A percentile compares a stretch with the other conserved stretches of the same genome.
Evolutionary conservation across 768 basidiomycete species (phyloP).

Genomic region (Lactifluus piperatus): DNA sequence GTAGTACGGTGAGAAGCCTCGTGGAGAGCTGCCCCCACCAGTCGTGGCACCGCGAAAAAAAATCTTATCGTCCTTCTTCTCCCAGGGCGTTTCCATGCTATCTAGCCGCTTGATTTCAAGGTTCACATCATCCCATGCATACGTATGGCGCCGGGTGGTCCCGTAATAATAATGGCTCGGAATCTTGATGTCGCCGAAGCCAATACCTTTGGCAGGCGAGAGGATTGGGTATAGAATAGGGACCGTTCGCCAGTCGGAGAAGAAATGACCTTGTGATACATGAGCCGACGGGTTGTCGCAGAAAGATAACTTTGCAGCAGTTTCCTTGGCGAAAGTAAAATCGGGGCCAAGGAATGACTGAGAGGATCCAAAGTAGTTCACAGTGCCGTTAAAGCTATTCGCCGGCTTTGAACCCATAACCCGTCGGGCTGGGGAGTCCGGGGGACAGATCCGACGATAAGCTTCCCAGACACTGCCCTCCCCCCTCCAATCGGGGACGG

Average conservation of each 20-base stretch:
- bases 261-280: slow-evolving; percentile 89
- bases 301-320: slow-evolving; percentile 65
- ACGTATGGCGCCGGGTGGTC: slow-evolving; percentile 73
- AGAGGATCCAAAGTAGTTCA: slow-evolving; percentile 24
- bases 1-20: slow-evolving; percentile 73
- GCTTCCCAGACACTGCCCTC: slow-evolving; percentile 90
- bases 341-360: slow-evolving; percentile 37
- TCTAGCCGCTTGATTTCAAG: slow-evolving; percentile 69
- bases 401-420: slow-evolving; percentile 72
- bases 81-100: slow-evolving; percentile 83
- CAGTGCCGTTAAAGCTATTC: slow-evolving; percentile 28
- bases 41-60: slow-evolving; percentile 98
- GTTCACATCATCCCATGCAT: slow-evolving; percentile 80
- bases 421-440: slow-evolving; percentile 68
- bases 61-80: slow-evolving; percentile 74
- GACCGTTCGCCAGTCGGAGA: slow-evolving; percentile 92
- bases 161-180: slow-evolving; percentile 96
- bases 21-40: slow-evolving; percentile 83
- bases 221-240: slow-evolving; percentile 88
- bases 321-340: slow-evolving; percentile 52
- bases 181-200: slow-evolving; percentile 86
- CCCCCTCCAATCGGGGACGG: slow-evolving; percentile 78
- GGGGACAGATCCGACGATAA: slow-evolving; percentile 85
- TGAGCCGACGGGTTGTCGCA: slow-evolving; percentile 78
- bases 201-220: slow-evolving; percentile 79